Base-by-base conservation (phyloP, 2,329 filamentous ascomycete genomes). In the Paecilomyces dactylethromorphus region DNA sequence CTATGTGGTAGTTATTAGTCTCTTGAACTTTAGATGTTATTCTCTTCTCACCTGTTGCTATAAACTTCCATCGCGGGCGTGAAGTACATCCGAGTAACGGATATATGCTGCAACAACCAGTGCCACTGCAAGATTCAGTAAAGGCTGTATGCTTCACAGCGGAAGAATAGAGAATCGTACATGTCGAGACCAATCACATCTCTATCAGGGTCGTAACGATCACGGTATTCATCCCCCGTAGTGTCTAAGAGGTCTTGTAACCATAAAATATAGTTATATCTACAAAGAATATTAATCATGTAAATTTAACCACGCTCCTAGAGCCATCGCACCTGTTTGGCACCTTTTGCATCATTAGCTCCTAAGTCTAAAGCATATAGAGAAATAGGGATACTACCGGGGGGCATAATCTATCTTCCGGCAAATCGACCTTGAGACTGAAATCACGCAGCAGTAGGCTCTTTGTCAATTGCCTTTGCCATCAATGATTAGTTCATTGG, bases 251-350 rank as follows among this genome's bases (percentile, higher is more conserved):
- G 82, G 2, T 83, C 81, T 67, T 96, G 91, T 1, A 97, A 78
- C 92, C 92, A 97, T 8, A 92, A 78, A 21, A 97, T 85, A 71
- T 99, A 99, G 69, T 93, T 94, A 72, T 95, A 87, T 55, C 92
- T 86, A 61, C 84, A 35, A 84, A 0, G 7, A 26, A 56, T 65
- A 15, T 32, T 60, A 18, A 55, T 10, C 3, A 18, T 18, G 39
- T n/a, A 10, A 18, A 18, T 8, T 45, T 21, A 21, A 21, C 18
- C 11, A 45, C 21, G 8, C 53, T 21, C 3, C 26, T 13, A 53
- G 50, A 15, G 53, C 15, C n/a, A 32, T 63, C 61, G 54, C 65
- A 79, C 78, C 78, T 75, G 59, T 79, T 79, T 3, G 78, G 78
- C 4, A 80, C 72, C 76, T 80, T 56, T 13, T 55, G 26, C 24